Base-by-base conservation (phyloP, 495 filamentous ascomycete genomes). In the Penicillium chermesinum region DNA sequence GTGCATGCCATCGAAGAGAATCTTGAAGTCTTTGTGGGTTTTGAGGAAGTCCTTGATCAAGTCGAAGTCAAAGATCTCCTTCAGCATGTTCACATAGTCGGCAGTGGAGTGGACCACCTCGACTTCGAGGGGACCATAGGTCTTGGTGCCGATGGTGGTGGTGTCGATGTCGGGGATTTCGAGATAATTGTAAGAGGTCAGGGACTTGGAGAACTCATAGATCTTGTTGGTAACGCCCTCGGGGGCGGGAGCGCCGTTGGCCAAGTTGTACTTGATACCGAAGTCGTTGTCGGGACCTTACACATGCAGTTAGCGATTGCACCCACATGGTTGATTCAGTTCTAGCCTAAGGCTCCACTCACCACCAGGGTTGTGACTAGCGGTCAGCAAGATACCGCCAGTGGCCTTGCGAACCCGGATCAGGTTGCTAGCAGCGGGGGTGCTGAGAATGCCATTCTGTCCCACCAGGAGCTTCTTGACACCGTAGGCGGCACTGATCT, bases 401-500 rank as follows among this genome's bases (percentile, higher is more conserved):
- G 93, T 98, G 25, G 94, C 93, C 64, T 89, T 86, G 52, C 86
- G 79, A 73, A 91, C 89, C 54, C 94, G 81, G 58, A 98, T 98
- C 53, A 98, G 72, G 69, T 98, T 90, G 65, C 88, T 94, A 50
- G 94, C 89, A 46, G 93, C 94, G 2, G 93, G 93, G 32, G 93
- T 98, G 59, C 88, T 95, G 57, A 98, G 74, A 64, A 98, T 96
- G 66, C 93, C 93, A 72, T 94, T 75, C 72, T 96, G 91, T 32
- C 93, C 93, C 65, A 98, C 84, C 58, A 97, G 67, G 14, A 98
- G 81, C 83, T 97, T 98, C 87, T 95, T 96, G 60, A 97, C 93
- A 47, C 93, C 94, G 64, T 97, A 98, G 53, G 91, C 93, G 51
- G 88, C 87, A 59, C 89, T 84, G 58, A 98, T 96, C 78, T 96